Percentiles rank a stretch among this genome's conserved stretches.
Evolutionary conservation across 352 stramenopile species (phyloP).

Genomic region (Saprolegnia parasitica): DNA sequence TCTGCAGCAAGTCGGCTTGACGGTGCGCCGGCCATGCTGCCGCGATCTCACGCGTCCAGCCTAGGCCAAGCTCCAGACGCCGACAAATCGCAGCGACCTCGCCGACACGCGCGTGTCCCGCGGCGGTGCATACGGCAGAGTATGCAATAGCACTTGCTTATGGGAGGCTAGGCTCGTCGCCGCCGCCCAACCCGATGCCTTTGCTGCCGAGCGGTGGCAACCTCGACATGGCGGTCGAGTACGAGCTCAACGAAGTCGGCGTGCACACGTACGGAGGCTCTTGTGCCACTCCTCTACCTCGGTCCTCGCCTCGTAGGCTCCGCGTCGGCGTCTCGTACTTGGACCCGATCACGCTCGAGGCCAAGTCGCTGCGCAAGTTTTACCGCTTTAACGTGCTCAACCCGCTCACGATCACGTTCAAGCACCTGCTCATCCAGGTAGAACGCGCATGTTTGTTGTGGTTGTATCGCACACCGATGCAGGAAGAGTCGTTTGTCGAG

Average conservation of each 20-base stretch:
- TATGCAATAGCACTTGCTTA: conserved; percentile 62
- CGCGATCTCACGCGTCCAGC: too few relatives aligned
- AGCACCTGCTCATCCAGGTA: conserved; percentile 45
- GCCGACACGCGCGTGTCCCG: conserved; percentile 13
- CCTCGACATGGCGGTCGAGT: conserved; percentile 90
- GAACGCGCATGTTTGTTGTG: neutral
- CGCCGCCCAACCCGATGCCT: conserved; percentile 70
- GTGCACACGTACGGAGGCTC: conserved; percentile 75
- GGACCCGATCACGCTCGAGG: conserved; percentile 67
- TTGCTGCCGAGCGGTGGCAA: conserved; percentile 60
- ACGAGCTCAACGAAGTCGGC: conserved; percentile 82
- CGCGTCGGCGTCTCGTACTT: conserved; percentile 74
- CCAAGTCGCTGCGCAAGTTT: conserved; percentile 87
- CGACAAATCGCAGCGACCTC: conserved; percentile 23
- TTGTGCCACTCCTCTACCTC: neutral
- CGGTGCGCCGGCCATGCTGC: conserved; percentile 29
- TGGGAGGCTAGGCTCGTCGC: conserved; percentile 28
- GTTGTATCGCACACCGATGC: conserved; percentile 8
- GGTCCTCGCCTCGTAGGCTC: conserved; percentile 33
- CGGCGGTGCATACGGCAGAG: conserved; percentile 1
- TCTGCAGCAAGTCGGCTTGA: conserved; percentile 67
- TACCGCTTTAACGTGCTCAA: conserved; percentile 90
- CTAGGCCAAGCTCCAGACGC: conserved; percentile 23
- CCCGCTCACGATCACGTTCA: conserved; percentile 81
- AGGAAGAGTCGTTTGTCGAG: conserved; percentile 60